Percentiles rank a stretch among this genome's conserved stretches.
These are phyloP conservation scores for Hibiscus tridactylites DNA, from an alignment of 345 rosid species.

Conservation along the genomic window DNA sequence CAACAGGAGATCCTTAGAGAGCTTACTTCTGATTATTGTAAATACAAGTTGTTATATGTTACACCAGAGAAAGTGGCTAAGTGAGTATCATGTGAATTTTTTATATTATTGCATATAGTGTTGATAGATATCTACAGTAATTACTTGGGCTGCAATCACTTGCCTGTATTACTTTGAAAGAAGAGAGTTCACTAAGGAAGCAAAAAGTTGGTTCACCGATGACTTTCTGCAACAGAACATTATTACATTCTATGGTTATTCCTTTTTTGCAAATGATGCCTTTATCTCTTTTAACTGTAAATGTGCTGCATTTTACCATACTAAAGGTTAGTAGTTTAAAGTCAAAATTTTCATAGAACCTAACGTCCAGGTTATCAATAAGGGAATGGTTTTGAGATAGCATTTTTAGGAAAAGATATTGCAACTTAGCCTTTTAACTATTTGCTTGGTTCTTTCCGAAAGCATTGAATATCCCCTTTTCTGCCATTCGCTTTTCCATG, in stretches of 20 bases:
- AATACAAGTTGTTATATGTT: constrained; percentile 81
- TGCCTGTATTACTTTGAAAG: constrained; percentile 5
- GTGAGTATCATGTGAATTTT: constrained; percentile 40
- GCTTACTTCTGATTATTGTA: constrained; percentile 67
- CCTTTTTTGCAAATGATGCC: not conserved
- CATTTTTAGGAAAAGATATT: not conserved
- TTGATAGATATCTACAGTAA: not conserved
- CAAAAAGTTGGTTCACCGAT: not conserved
- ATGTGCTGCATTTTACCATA: not conserved
- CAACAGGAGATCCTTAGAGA: constrained; percentile 91
- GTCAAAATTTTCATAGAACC: not conserved
- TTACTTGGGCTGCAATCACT: not conserved
- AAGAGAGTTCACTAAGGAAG: not conserved
- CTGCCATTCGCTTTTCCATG: not conserved
- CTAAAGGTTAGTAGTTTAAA: not conserved
- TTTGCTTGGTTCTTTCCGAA: not conserved
- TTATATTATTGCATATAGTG: not conserved
- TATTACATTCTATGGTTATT: not conserved
- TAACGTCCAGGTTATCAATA: not conserved
- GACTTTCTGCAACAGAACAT: not conserved
- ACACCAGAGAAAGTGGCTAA: constrained; percentile 98
- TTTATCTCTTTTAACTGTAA: not conserved
- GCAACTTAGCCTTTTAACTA: not conserved
- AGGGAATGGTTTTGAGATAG: not conserved
- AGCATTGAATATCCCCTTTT: not conserved